Conservation (phyloP, 2,329 filamentous ascomycete genomes). For the Dendryphion nanum region DNA sequence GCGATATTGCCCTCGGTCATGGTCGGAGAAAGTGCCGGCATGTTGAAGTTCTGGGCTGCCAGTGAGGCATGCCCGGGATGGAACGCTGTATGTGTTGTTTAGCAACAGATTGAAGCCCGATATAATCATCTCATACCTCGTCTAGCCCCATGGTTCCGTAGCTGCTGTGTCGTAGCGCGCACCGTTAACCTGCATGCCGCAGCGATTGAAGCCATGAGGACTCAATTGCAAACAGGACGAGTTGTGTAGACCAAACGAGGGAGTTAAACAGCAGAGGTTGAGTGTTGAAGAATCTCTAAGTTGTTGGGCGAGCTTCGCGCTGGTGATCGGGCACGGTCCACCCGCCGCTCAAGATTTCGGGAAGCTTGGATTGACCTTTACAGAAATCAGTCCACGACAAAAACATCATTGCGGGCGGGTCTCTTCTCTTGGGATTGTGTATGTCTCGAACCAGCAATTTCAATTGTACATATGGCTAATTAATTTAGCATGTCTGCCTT, state of each 20-base stretch:
- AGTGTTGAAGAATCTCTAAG: conserved; percentile 23
- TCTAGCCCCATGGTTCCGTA: conserved; percentile 52
- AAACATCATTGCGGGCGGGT: no score
- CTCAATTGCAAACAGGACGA: conserved; percentile 21
- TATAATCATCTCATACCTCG: conserved; percentile 51
- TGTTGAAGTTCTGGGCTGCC: conserved; percentile 82
- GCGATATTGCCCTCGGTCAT: conserved; percentile 94
- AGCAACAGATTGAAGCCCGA: conserved; percentile 15
- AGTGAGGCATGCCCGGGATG: conserved; percentile 61
- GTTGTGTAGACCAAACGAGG: conserved; percentile 12
- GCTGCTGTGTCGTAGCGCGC: conserved; percentile 56
- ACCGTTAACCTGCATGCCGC: conserved; percentile 63
- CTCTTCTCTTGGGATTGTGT: no score
- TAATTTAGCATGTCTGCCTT: conserved; percentile 28
- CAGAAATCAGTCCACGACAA: no score
- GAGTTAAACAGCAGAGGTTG: conserved; percentile 10
- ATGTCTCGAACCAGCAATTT: no score
- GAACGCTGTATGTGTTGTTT: conserved; percentile 56
- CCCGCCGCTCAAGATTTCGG: no score
- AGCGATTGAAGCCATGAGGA: conserved; percentile 64
- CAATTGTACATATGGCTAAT: no score
- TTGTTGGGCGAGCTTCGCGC: conserved; percentile 30
- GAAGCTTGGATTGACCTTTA: no score
- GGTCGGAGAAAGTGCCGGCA: conserved; percentile 87
- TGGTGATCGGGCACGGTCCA: conserved; percentile 1